A percentile compares a stretch with the other conserved stretches of the same genome.
Conservation (phyloP, 2,329 filamentous ascomycete species). For the Phoma herbarum region DNA sequence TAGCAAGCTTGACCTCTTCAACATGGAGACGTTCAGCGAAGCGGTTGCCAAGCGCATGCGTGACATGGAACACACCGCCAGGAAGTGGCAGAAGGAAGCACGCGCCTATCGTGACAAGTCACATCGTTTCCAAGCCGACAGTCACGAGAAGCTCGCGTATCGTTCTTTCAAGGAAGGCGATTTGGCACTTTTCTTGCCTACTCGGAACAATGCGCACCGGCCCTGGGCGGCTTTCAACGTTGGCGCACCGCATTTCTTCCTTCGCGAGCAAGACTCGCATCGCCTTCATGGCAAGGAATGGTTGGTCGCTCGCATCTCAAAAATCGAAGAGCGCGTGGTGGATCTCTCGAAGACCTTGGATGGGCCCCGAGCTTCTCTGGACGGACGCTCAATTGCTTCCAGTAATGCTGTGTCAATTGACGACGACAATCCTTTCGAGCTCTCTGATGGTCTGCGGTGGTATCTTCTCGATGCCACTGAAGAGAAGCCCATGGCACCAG, state of each 20-base stretch:
- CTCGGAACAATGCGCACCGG: constrained; percentile 89
- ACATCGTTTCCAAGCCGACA: constrained; percentile 80
- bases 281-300: constrained; percentile 86
- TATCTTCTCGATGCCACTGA: constrained; percentile 93
- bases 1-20: constrained; percentile 76
- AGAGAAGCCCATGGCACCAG: constrained; percentile 86
- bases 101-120: constrained; percentile 88
- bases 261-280: constrained; percentile 90
- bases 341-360: constrained; percentile 85
- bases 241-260: constrained; percentile 94
- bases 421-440: constrained; percentile 95
- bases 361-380: constrained; percentile 53
- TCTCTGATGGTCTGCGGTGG: constrained; percentile 94
- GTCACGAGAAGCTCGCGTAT: constrained; percentile 95
- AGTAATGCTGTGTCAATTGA: constrained; percentile 68
- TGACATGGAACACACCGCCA: constrained; percentile 90
- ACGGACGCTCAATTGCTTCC: constrained; percentile 59
- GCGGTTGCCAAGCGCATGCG: constrained; percentile 88
- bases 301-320: constrained; percentile 93
- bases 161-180: constrained; percentile 97
- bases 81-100: constrained; percentile 91
- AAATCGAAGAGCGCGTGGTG: constrained; percentile 91
- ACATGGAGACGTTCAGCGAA: constrained; percentile 84
- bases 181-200: constrained; percentile 91
- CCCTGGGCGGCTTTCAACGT: constrained; percentile 99